Percentiles rank a stretch among this genome's conserved stretches.
These are phyloP conservation scores for Nevesoporus exiguus DNA, from an alignment of 768 basidiomycete genomes.

Conservation along the genomic window DNA sequence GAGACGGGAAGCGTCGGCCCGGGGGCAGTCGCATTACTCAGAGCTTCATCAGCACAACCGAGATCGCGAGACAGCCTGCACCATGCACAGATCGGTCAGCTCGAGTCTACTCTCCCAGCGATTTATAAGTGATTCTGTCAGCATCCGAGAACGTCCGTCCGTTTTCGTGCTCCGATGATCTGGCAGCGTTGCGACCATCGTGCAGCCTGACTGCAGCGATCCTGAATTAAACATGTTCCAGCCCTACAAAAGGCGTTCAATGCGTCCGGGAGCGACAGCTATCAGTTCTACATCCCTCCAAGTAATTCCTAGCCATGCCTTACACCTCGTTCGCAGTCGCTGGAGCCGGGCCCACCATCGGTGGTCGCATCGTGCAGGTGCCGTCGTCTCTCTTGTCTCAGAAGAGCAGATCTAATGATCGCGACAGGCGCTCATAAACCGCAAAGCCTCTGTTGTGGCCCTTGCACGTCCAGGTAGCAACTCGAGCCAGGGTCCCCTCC, in stretches of 20 bases:
- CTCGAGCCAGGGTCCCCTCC: constrained; percentile 15
- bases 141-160: neutral
- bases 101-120: neutral
- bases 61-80: no score
- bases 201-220: neutral
- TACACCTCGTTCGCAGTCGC: constrained; percentile 36
- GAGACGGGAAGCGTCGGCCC: no score
- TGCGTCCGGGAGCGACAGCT: neutral
- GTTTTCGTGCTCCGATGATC: neutral
- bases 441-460: constrained; percentile 25
- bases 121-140: neutral
- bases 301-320: constrained; percentile 3
- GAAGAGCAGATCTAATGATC: neutral
- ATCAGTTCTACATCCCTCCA: neutral
- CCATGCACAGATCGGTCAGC: neutral
- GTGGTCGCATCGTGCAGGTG: constrained; percentile 32
- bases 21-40: no score
- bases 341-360: constrained; percentile 36
- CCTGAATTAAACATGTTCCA: neutral
- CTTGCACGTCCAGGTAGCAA: constrained; percentile 24
- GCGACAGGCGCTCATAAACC: constrained; percentile 20
- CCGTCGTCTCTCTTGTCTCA: neutral
- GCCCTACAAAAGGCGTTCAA: neutral
- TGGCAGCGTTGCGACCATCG: neutral
- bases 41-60: no score